phyloP scores from a whole-genome alignment of 768 basidiomycete species.

The Daedaleopsis nitida region DNA sequence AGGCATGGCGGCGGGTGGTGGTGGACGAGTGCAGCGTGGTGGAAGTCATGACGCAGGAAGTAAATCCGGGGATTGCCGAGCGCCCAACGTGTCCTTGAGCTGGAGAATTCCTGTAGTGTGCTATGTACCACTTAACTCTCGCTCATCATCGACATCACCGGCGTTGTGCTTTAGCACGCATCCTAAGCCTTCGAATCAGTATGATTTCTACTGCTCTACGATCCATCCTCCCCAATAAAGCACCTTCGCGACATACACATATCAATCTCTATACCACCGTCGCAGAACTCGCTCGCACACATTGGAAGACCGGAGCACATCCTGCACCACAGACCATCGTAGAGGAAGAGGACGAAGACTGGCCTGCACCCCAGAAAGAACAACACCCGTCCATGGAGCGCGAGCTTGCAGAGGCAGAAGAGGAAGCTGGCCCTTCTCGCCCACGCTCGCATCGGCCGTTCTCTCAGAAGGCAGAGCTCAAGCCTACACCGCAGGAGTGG shows the following conservation, averaged over 20 bases:
- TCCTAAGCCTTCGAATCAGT: not conserved
- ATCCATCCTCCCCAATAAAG: not conserved
- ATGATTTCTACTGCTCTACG: constrained; percentile 10
- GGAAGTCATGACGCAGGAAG: too few relatives aligned
- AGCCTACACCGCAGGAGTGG: constrained; percentile 29
- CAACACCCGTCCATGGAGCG: not conserved
- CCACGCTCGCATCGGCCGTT: constrained; percentile 7
- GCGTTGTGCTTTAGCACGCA: too few relatives aligned
- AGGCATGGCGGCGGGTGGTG: constrained; percentile 48
- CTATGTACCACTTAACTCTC: too few relatives aligned
- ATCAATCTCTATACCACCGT: constrained; percentile 27
- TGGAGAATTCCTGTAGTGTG: too few relatives aligned
- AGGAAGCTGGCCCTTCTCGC: constrained; percentile 5
- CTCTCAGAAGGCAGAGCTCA: constrained; percentile 9
- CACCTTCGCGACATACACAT: constrained; percentile 14
- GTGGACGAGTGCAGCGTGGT: too few relatives aligned
- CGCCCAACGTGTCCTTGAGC: too few relatives aligned
- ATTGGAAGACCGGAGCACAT: constrained; percentile 27
- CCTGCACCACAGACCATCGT: constrained; percentile 25
- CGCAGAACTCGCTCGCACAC: constrained; percentile 21
- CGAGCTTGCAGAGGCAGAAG: constrained; percentile 5
- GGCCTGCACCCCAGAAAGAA: constrained; percentile 12
- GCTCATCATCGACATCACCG: too few relatives aligned
- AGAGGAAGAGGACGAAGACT: constrained; percentile 15
- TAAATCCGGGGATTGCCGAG: too few relatives aligned